Percentiles rank a stretch among this genome's conserved stretches.
Evolutionary conservation across 1,139 yeast species (phyloP).

Genomic region (Hyphopichia burtonii): DNA sequence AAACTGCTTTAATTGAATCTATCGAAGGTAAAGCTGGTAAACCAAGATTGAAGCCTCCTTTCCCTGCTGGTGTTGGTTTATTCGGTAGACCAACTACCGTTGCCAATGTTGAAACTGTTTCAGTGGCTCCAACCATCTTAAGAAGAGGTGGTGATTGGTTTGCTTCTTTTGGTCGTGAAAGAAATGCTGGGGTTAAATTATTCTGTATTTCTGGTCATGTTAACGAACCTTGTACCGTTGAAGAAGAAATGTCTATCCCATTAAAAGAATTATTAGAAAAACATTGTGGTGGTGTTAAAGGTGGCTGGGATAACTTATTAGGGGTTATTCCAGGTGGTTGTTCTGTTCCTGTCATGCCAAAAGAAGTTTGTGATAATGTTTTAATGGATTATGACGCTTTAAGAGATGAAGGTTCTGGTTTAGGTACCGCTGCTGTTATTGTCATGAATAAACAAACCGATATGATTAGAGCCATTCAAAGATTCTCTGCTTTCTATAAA

Average conservation of each 20-base stretch:
- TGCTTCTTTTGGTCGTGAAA: constrained; percentile 76
- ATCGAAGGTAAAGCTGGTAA: constrained; percentile 90
- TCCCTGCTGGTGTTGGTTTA: constrained; percentile 90
- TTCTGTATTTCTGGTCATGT: constrained; percentile 88
- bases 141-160: constrained; percentile 91
- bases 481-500: constrained; percentile 78
- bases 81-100: constrained; percentile 90
- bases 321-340: constrained; percentile 90
- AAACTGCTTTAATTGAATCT: constrained; percentile 83
- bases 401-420: constrained; percentile 80
- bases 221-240: constrained; percentile 88
- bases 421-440: constrained; percentile 90
- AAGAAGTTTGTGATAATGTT: constrained; percentile 61
- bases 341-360: constrained; percentile 78
- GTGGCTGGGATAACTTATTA: constrained; percentile 87
- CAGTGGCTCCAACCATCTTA: constrained; percentile 84
- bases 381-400: constrained; percentile 86
- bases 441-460: constrained; percentile 87
- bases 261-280: constrained; percentile 75
- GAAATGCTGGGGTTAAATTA: constrained; percentile 78
- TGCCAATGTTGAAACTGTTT: constrained; percentile 84
- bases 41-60: constrained; percentile 90
- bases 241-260: constrained; percentile 90
- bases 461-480: constrained; percentile 78
- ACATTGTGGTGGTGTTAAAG: constrained; percentile 87